A percentile compares a stretch with the other conserved stretches of the same genome.
phyloP scores from a whole-genome alignment of 768 basidiomycete genomes.

The Termitomyces sp. region DNA sequence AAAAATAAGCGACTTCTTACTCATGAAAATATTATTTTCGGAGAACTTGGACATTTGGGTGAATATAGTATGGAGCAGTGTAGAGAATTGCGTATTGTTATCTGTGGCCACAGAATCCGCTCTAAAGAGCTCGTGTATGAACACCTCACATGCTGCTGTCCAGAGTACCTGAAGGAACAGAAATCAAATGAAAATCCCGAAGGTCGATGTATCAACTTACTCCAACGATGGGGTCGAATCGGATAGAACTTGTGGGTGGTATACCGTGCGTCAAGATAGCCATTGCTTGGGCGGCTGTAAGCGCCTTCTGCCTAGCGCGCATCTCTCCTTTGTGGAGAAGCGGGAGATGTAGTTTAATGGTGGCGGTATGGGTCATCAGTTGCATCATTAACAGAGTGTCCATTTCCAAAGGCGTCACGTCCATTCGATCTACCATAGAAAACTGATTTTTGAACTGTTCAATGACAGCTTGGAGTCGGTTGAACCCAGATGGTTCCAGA shows the following conservation, averaged over 20 bases:
- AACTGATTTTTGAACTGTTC: slow-evolving; percentile 21
- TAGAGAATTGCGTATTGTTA: slow-evolving; percentile 8
- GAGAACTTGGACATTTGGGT: slow-evolving; percentile 16
- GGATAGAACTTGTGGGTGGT: slow-evolving; percentile 7
- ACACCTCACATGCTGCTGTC: slow-evolving; percentile 16
- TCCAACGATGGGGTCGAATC: slow-evolving; percentile 14
- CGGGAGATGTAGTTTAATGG: slow-evolving; percentile 21
- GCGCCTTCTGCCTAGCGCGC: slow-evolving; percentile 13
- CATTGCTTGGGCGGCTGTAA: slow-evolving; percentile 13
- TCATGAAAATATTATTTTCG: slow-evolving; percentile 13
- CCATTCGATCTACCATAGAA: slow-evolving; percentile 14
- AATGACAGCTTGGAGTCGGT: slow-evolving; percentile 12
- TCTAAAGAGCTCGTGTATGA: slow-evolving; percentile 11
- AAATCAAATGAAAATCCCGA: not conserved
- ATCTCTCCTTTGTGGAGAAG: slow-evolving; percentile 9
- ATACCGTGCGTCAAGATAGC: slow-evolving; percentile 13
- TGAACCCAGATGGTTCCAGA: slow-evolving; percentile 1
- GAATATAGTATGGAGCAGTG: slow-evolving; percentile 11
- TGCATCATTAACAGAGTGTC: slow-evolving; percentile 25
- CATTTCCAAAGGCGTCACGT: slow-evolving; percentile 10
- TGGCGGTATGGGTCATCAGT: slow-evolving; percentile 28
- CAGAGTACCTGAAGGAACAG: slow-evolving; percentile 12
- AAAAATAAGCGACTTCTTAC: slow-evolving; percentile 3
- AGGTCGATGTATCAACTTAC: slow-evolving; percentile 3
- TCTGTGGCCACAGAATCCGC: slow-evolving; percentile 3